phyloP scores from a whole-genome alignment of 2,329 filamentous ascomycete genomes.

The Coniochaeta hoffmannii region DNA sequence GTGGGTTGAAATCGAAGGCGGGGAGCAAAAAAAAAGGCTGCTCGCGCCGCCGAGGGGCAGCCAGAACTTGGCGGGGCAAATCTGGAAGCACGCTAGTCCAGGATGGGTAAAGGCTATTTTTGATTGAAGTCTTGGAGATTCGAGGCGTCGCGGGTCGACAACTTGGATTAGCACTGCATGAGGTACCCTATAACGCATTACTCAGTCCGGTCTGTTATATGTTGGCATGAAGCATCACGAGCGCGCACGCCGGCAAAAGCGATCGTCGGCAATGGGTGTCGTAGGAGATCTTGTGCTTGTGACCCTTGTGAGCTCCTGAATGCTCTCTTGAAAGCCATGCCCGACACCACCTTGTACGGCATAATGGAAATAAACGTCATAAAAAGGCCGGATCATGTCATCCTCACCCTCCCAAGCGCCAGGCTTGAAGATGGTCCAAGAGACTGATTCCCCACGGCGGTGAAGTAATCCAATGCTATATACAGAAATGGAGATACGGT shows the following conservation, averaged over 20 bases:
- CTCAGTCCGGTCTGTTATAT: too few species aligned
- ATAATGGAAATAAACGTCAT: background rate
- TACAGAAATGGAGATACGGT: background rate
- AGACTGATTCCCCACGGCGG: background rate
- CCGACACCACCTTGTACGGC: too few species aligned
- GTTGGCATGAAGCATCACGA: too few species aligned
- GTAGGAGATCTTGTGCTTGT: too few species aligned
- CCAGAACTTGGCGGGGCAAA: background rate
- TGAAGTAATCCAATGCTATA: background rate
- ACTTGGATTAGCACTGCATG: too few species aligned
- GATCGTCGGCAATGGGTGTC: too few species aligned
- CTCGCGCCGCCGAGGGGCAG: background rate
- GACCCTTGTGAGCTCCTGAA: too few species aligned
- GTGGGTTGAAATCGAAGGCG: slow-evolving; percentile 1
- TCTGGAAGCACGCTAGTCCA: background rate
- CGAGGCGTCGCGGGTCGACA: background rate
- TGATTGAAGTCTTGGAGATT: background rate
- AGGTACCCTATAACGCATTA: too few species aligned
- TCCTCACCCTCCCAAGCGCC: slow-evolving; percentile 1
- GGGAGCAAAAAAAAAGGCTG: background rate
- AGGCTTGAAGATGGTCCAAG: slow-evolving; percentile 1
- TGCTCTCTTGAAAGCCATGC: too few species aligned
- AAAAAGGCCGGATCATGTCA: background rate
- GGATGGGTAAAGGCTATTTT: background rate
- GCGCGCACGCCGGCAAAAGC: too few species aligned